Percentiles rank a stretch among this genome's conserved stretches.
Conservation (phyloP, 768 basidiomycete species). For the Trametes maxima region DNA sequence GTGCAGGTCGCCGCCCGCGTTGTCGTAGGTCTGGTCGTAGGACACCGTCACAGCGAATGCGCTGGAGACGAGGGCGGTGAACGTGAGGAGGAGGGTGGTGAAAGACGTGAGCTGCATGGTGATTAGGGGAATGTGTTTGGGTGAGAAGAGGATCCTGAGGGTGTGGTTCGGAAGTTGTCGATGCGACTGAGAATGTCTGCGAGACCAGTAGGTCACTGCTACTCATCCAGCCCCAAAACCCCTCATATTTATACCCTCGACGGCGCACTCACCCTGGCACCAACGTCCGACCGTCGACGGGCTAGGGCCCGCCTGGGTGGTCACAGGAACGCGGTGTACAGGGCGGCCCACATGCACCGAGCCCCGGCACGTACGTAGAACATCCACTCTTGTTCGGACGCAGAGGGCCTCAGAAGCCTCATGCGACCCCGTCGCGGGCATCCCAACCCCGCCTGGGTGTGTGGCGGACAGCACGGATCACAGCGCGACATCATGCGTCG, state of each 20-base stretch:
- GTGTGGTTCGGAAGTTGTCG: background rate
- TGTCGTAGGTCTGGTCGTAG: slow-evolving; percentile 43
- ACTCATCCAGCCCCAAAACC: background rate
- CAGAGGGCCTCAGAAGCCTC: background rate
- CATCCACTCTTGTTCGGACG: background rate
- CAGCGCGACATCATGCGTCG: slow-evolving; percentile 4
- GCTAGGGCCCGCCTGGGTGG: slow-evolving; percentile 3
- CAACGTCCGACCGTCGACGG: background rate
- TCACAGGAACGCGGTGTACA: background rate
- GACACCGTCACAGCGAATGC: slow-evolving; percentile 34
- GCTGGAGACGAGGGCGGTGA: slow-evolving; percentile 22
- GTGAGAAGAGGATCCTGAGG: background rate
- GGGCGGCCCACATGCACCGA: slow-evolving; percentile 6
- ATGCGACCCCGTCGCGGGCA: slow-evolving; percentile 15
- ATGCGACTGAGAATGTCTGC: slow-evolving; percentile 2
- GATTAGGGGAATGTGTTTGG: background rate
- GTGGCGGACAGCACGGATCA: slow-evolving; percentile 2
- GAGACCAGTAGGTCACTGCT: slow-evolving; percentile 12
- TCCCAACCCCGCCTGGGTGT: slow-evolving; percentile 12
- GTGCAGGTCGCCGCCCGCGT: slow-evolving; percentile 30
- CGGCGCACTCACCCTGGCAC: background rate
- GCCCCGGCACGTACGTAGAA: background rate
- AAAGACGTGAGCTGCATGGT: slow-evolving; percentile 34
- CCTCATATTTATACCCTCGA: slow-evolving; percentile 9
- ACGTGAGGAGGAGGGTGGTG: slow-evolving; percentile 21